Evolutionary conservation across 805 yeast species (phyloP).

Genomic region (Candida endomychidarum): DNA sequence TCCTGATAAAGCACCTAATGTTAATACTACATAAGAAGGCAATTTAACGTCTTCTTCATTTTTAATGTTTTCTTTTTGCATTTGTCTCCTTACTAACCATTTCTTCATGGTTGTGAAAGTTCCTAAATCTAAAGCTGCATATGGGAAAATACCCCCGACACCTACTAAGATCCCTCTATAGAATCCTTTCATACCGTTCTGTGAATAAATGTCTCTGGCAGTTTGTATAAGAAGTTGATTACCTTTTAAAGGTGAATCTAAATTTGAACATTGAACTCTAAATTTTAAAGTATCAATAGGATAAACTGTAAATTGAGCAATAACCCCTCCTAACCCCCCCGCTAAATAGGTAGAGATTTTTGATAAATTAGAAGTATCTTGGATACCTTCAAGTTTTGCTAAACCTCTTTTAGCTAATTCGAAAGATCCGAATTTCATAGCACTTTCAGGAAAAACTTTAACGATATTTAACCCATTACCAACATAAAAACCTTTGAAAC

Average conservation of each 20-base stretch:
- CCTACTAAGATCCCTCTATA: constrained; percentile 91
- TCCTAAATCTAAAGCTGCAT: constrained; percentile 94
- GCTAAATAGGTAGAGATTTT: constrained; percentile 80
- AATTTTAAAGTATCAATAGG: constrained; percentile 95
- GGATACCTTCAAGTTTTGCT: constrained; percentile 72
- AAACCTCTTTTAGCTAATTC: constrained; percentile 79
- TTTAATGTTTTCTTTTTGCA: constrained; percentile 36
- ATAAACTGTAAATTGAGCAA: constrained; percentile 88
- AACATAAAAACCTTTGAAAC: constrained; percentile 82
- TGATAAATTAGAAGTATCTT: constrained; percentile 68
- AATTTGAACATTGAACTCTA: constrained; percentile 88
- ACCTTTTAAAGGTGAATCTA: constrained; percentile 63
- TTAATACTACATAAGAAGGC: constrained; percentile 76
- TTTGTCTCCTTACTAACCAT: constrained; percentile 66
- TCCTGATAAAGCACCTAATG: constrained; percentile 95
- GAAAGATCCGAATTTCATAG: constrained; percentile 95
- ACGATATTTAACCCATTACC: constrained; percentile 93
- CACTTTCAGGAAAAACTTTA: constrained; percentile 95
- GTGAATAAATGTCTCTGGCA: constrained; percentile 71
- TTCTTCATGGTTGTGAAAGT: constrained; percentile 85
- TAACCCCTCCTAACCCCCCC: constrained; percentile 96
- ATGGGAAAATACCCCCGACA: constrained; percentile 94
- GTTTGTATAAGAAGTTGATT: constrained; percentile 61
- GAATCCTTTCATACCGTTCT: constrained; percentile 76
- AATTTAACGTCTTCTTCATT: constrained; percentile 60